Base-by-base conservation (phyloP, 805 yeast species). In the Pichia rugopelliculosa region DNA sequence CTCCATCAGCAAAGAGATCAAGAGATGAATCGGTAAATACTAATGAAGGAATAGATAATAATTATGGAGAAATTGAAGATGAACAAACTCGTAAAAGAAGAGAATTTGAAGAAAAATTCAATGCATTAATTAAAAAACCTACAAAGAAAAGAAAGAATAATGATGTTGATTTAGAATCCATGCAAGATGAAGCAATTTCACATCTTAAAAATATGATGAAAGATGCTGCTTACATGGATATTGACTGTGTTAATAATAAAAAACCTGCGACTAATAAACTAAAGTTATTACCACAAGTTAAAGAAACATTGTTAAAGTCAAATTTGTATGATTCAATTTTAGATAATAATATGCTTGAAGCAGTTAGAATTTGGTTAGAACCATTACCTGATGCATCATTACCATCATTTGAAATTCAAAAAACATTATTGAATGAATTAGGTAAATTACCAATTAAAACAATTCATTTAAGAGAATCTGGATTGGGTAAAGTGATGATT, bases 381-480 rank as follows among this genome's bases (percentile, higher is more conserved):
- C 99, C 99, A 26, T 74, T 93, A 58, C 99, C 99, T 4, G 98
- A 95, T 72, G 96, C 95, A 41, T 87, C 96, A 11, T 74, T 93
- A 68, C 99, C 99, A n/a, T 90, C 96, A 1, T 93, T 85, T 69
- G 96, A 89, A 65, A 91, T 93, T 55, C 99, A 93, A 65, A 87
- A 84, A 64, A 90, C 85, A 47, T 69, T 93, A 57, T 86, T 93
- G 56, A 71, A 72, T 18, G 84, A 95, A 34, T 69, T 93, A 48
- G 74, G 77, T 27, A 76, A 80, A 47, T 73, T 93, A 50, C 99
- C 98, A 21, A 89, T 93, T 61, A 91, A 91, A 69, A 91, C 98
- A 3, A 93, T 88, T 60, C 99, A 93, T 69, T 71, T 93, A 51
- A 82, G 95, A 55, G 99, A 95, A 58, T 80, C 90, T 53, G 98